These are phyloP conservation scores for Fusarium duplospermum DNA, from an alignment of 2,329 filamentous ascomycete genomes.

Conservation along the genomic window DNA sequence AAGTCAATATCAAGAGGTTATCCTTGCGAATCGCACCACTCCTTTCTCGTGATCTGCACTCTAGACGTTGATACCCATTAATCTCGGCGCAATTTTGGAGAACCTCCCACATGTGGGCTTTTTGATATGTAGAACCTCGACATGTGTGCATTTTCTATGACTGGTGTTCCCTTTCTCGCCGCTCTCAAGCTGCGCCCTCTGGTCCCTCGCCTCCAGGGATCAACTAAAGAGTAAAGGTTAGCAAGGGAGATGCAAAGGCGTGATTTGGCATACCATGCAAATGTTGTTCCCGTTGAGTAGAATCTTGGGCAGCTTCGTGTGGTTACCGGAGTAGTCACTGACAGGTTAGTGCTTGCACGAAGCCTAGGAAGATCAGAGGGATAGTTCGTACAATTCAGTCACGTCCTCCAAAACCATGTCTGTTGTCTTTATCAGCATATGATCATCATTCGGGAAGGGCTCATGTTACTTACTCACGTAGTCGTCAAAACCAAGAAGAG, in stretches of 20 bases:
- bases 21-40: conserved; percentile 16
- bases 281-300: conserved; percentile 98
- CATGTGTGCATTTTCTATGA: conserved; percentile 13
- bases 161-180: conserved; percentile 9
- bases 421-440: conserved; percentile 54
- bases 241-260: not conserved
- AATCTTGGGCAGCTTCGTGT: conserved; percentile 93
- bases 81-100: not conserved
- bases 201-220: conserved; percentile 84
- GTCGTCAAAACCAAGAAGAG: conserved; percentile 95
- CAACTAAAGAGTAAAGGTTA: conserved; percentile 62
- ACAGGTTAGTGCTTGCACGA: conserved; percentile 35
- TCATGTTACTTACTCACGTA: conserved; percentile 89
- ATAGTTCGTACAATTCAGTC: conserved; percentile 83
- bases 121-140: conserved; percentile 2
- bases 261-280: conserved; percentile 83
- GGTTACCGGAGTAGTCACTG: conserved; percentile 90
- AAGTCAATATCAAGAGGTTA: conserved; percentile 32
- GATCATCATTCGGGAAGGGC: no score
- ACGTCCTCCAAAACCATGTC: conserved; percentile 99
- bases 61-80: conserved; percentile 1
- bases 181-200: conserved; percentile 45
- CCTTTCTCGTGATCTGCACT: conserved; percentile 20
- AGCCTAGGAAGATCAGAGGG: not conserved
- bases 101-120: not conserved